phyloP scores from a whole-genome alignment of 495 filamentous ascomycete genomes.

The Hapsidospora chrysogenum region DNA sequence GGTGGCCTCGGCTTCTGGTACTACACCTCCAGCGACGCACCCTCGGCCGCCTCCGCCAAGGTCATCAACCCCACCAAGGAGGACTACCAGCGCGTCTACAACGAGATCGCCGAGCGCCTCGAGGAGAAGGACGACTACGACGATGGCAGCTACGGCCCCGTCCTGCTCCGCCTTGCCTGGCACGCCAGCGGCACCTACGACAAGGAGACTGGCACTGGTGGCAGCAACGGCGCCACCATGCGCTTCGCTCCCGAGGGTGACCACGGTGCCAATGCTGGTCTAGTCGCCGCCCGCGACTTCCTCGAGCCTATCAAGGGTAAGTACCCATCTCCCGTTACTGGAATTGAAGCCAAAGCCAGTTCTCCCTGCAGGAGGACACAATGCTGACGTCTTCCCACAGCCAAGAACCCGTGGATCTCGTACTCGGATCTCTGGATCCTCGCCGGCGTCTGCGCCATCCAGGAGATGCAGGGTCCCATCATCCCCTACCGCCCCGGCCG shows the following conservation, averaged over 20 bases:
- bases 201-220: conserved; percentile 74
- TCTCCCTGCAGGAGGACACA: too few relatives aligned
- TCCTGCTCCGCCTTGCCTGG: conserved; percentile 74
- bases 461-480: conserved; percentile 83
- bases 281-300: conserved; percentile 80
- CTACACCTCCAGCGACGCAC: conserved; percentile 40
- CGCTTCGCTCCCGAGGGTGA: conserved; percentile 81
- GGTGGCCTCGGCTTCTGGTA: conserved; percentile 57
- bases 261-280: conserved; percentile 89
- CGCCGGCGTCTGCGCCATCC: conserved; percentile 67
- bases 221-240: conserved; percentile 96
- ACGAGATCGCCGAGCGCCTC: conserved; percentile 61
- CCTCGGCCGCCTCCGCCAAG: conserved; percentile 28
- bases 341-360: too few relatives aligned
- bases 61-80: conserved; percentile 58
- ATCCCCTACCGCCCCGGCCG: conserved; percentile 89
- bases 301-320: conserved; percentile 73
- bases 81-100: conserved; percentile 94
- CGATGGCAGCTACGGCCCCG: conserved; percentile 90
- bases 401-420: conserved; percentile 83
- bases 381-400: conserved; percentile 25
- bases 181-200: conserved; percentile 83
- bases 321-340: too few relatives aligned
- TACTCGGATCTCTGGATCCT: conserved; percentile 97
- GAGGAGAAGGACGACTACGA: conserved; percentile 91